Conservation (phyloP, 306 rosid species). For the Potentilla sterilis region DNA sequence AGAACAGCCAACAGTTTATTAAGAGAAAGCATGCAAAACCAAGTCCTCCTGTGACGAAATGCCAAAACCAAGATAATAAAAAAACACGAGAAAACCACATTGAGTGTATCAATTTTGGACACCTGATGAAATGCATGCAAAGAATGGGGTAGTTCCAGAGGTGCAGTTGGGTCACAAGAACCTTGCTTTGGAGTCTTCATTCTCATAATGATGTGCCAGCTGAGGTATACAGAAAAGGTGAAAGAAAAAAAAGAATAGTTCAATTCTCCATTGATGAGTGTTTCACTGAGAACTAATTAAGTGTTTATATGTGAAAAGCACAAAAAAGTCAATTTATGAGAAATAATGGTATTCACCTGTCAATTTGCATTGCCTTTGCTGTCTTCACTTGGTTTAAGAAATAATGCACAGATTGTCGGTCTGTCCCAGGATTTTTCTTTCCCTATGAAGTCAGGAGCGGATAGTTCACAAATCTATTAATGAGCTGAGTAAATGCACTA, state of each 20-base stretch:
- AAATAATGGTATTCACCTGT: slow-evolving; percentile 53
- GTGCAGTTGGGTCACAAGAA: slow-evolving; percentile 64
- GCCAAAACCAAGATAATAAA: slow-evolving; percentile 16
- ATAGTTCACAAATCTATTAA: slow-evolving; percentile 3
- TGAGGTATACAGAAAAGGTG: slow-evolving; percentile 25
- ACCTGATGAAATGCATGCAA: slow-evolving; percentile 71
- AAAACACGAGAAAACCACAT: slow-evolving; percentile 32
- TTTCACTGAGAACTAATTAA: neutral
- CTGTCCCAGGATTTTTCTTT: slow-evolving; percentile 86
- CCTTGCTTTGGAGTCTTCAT: slow-evolving; percentile 61
- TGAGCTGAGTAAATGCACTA: slow-evolving; percentile 4
- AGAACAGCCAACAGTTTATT: slow-evolving; percentile 27
- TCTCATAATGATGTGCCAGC: slow-evolving; percentile 82
- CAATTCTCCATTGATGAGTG: neutral
- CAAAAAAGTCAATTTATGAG: neutral
- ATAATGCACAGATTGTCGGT: slow-evolving; percentile 50
- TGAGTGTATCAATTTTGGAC: slow-evolving; percentile 36
- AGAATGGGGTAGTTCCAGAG: slow-evolving; percentile 75
- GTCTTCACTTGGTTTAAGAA: slow-evolving; percentile 65
- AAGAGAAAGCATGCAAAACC: slow-evolving; percentile 23
- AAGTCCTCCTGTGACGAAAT: slow-evolving; percentile 1
- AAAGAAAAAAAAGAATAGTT: neutral
- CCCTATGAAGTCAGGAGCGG: slow-evolving; percentile 52
- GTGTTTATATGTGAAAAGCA: neutral
- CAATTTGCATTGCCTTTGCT: slow-evolving; percentile 80